phyloP scores from a whole-genome alignment of 2,329 filamentous ascomycete species.

The Magnaporthiopsis rhizophila region DNA sequence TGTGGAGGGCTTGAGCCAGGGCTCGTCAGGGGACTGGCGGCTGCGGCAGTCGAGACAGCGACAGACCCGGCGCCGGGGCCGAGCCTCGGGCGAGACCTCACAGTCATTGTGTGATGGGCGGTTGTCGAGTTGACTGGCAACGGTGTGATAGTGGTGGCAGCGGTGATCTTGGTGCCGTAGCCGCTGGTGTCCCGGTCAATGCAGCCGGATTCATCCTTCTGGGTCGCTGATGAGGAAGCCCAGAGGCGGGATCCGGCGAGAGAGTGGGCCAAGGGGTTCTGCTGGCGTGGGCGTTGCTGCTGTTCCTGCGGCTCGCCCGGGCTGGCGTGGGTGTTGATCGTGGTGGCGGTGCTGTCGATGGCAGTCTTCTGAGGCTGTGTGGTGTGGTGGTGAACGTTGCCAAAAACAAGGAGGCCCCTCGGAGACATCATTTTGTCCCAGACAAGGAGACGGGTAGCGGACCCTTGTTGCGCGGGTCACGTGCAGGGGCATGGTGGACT shows the following conservation, averaged over 20 bases:
- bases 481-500: not conserved
- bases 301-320: not conserved
- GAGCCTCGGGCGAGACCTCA: not conserved
- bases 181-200: not conserved
- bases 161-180: not conserved
- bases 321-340: not conserved
- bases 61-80: not conserved
- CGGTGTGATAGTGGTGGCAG: not conserved
- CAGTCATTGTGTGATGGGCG: not conserved
- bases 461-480: not conserved
- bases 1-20: conserved; percentile 2
- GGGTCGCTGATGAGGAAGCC: not conserved
- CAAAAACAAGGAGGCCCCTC: not conserved
- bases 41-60: not conserved
- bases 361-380: not conserved
- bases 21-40: not conserved
- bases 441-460: not conserved
- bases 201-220: not conserved
- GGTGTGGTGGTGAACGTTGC: not conserved
- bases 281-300: not conserved
- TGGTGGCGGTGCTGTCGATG: not conserved
- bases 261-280: not conserved
- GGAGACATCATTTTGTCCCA: not conserved
- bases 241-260: not conserved
- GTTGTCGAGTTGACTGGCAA: not conserved